A percentile compares a stretch with the other conserved stretches of the same genome.
phyloP scores from a whole-genome alignment of 2,329 filamentous ascomycete genomes.

The Fusarium newnesense region DNA sequence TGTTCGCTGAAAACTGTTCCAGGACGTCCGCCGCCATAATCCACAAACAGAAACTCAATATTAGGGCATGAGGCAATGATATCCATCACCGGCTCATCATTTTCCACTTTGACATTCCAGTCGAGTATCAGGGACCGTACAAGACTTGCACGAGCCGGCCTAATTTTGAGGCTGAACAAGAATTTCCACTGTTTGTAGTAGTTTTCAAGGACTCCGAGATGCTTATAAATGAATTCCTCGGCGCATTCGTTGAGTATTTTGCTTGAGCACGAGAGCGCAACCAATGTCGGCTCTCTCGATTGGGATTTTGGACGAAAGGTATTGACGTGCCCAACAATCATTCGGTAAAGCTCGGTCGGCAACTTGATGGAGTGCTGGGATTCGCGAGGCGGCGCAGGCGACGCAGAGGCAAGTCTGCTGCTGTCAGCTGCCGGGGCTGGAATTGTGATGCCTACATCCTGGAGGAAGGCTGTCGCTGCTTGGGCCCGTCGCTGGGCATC shows the following conservation, averaged over 20 bases:
- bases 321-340: not conserved
- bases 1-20: not conserved
- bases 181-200: not conserved
- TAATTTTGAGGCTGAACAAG: not conserved
- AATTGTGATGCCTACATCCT: accelerated
- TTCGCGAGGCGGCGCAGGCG: accelerated
- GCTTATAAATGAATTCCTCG: not conserved
- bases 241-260: not conserved
- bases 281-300: not conserved
- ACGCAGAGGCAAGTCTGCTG: accelerated
- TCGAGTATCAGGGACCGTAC: not conserved
- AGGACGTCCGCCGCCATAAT: not conserved
- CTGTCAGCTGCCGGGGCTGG: accelerated
- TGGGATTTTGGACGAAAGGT: not conserved
- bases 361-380: accelerated
- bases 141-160: not conserved
- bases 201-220: not conserved
- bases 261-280: not conserved
- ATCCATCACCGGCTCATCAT: not conserved
- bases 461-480: not conserved
- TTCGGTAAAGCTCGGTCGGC: not conserved
- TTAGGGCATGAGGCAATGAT: not conserved
- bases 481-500: not conserved
- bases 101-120: not conserved
- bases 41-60: not conserved